Base-by-base conservation (phyloP, 495 filamentous ascomycete species). In the Jackrogersella multiformis region DNA sequence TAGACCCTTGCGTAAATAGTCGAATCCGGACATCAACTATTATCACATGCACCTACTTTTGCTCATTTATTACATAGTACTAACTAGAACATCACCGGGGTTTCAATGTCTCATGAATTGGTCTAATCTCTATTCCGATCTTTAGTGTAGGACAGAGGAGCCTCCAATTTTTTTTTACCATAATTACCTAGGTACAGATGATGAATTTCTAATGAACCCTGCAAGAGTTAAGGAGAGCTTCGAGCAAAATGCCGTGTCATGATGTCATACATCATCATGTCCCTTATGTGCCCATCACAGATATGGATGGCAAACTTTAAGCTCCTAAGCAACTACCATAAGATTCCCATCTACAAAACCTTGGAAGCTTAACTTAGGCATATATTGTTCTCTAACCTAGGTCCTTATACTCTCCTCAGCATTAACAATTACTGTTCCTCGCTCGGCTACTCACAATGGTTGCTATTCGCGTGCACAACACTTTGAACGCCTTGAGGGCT, bases 201-300 rank as follows among this genome's bases (percentile, higher is more conserved):
- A 49, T 49, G 41, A 45, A 56, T 53, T 12, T 16, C 23, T 51
- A 34, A 42, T 12, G 15, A 51, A 56, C 54, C 66, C 49, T 69
- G 48, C 18, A 35, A 28, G 54, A 42, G 44, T 16, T 9, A 54
- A 28, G 56, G 32, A 23, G 53, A 58, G 3, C 8, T 51, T 49
- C 18, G 2, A 16, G 21, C 32, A 18, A 39, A 21, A 8, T 15
- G 32, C 34, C 13, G 8, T 57, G 41, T 60, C 67, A 70, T 70
- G 67, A 70, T 70, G 67, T 70, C 67, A 70, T 70, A 66, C n/a
- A 46, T 70, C 61, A 70, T 70, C 67, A 70, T 61, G 32, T 56
- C 36, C 35, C 18, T 16, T 54, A 57, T 57, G 61, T 64, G 65
- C 51, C n/a, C 72, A 72, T 74, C 62, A 71, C 63, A 58, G 69